phyloP scores from a whole-genome alignment of 1,284 basidiomycete genomes.

The Entoloma clypeatum region DNA sequence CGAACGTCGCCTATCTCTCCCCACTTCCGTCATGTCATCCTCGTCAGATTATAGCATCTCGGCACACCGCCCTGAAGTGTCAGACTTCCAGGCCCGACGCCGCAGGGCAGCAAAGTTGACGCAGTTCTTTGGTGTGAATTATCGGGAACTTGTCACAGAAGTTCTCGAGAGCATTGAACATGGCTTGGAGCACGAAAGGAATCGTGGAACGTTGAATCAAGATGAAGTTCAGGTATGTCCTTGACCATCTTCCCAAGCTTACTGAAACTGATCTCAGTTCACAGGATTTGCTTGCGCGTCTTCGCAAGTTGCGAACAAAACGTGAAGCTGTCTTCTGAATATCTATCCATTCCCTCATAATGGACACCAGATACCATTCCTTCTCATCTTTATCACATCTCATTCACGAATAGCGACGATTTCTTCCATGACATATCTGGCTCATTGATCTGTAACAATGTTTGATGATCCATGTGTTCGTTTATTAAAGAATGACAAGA shows the following conservation, averaged over 20 bases:
- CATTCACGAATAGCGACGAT: constrained; percentile 7
- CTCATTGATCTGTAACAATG: constrained; percentile 1
- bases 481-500: constrained; percentile 62
- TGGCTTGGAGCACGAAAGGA: constrained; percentile 65
- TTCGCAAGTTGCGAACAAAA: constrained; percentile 57
- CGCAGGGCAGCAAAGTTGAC: constrained; percentile 74
- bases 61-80: constrained; percentile 41
- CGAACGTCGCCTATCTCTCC: constrained; percentile 68
- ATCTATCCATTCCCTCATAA: constrained; percentile 8
- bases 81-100: constrained; percentile 64
- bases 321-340: constrained; percentile 36
- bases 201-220: constrained; percentile 55
- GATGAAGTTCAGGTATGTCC: constrained; percentile 62
- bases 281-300: constrained; percentile 60
- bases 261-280: constrained; percentile 12
- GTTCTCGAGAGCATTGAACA: constrained; percentile 75
- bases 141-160: constrained; percentile 68
- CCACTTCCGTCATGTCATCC: constrained; percentile 60
- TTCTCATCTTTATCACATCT: neutral
- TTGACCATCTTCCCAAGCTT: constrained; percentile 3
- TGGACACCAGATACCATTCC: constrained; percentile 6
- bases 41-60: constrained; percentile 43
- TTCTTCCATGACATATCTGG: constrained; percentile 1
- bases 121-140: constrained; percentile 80
- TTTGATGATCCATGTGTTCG: constrained; percentile 3